Evolutionary conservation across 2,329 filamentous ascomycete genomes (phyloP).

Genomic region (Sporothrix brunneoviolacea): DNA sequence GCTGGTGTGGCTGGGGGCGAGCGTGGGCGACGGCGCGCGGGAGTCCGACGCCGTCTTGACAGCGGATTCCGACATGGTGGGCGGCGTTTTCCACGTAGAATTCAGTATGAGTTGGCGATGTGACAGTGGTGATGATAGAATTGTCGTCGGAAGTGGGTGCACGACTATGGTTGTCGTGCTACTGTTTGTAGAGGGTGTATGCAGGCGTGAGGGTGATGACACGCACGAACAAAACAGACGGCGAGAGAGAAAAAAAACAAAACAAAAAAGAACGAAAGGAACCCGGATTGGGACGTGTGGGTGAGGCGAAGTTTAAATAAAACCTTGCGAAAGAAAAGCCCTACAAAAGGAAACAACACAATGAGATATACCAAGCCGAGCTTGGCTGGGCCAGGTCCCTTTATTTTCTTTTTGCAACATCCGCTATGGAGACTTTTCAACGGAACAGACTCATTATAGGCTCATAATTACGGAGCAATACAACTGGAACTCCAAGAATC

Average conservation of each 20-base stretch:
- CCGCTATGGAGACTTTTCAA: too few species aligned
- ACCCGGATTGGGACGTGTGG: not conserved
- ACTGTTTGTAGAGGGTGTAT: too few species aligned
- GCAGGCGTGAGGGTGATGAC: not conserved
- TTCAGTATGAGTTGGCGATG: not conserved
- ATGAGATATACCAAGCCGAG: not conserved
- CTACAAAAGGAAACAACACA: not conserved
- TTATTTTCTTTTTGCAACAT: too few species aligned
- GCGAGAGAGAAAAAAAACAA: not conserved
- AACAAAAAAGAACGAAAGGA: not conserved
- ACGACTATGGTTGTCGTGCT: too few species aligned
- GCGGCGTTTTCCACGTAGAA: not conserved
- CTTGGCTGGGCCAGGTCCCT: too few species aligned
- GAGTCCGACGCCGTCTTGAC: constrained; percentile 7
- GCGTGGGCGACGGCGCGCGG: constrained; percentile 9
- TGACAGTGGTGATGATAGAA: too few species aligned
- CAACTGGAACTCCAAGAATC: not conserved
- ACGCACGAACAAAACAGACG: not conserved
- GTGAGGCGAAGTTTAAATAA: not conserved
- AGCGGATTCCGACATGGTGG: not conserved
- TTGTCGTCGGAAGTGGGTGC: too few species aligned
- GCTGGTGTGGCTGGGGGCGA: constrained; percentile 9
- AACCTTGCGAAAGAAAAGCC: not conserved
- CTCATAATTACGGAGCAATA: too few species aligned
- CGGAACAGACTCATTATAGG: too few species aligned